A percentile compares a stretch with the other conserved stretches of the same genome.
Evolutionary conservation across 2,329 filamentous ascomycete genomes (phyloP).

Genomic region (Sordariomycetes sp.): DNA sequence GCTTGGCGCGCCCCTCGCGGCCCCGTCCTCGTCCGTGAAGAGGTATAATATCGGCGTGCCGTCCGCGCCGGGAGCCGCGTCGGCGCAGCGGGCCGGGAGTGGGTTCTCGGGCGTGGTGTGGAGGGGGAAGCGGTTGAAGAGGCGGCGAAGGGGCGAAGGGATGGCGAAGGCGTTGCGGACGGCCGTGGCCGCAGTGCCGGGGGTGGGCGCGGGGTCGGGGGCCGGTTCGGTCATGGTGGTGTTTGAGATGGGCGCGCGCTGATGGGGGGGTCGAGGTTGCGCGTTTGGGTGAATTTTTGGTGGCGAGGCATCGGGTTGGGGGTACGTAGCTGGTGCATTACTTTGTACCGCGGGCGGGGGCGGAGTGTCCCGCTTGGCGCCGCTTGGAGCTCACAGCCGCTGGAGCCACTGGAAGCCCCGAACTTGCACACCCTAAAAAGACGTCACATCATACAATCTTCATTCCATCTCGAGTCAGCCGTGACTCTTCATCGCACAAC

Average conservation of each 20-base stretch:
- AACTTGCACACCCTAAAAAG: too few relatives aligned
- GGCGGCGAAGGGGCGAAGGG: slow-evolving; percentile 61
- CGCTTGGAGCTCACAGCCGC: too few relatives aligned
- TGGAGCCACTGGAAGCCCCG: too few relatives aligned
- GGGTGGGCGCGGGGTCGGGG: background rate
- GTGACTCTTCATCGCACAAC: too few relatives aligned
- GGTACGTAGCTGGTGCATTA: too few relatives aligned
- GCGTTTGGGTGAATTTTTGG: background rate
- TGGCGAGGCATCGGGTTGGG: background rate
- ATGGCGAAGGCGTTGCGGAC: slow-evolving; percentile 30
- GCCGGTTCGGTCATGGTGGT: background rate
- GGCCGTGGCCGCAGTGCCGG: background rate
- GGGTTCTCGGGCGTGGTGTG: slow-evolving; percentile 61
- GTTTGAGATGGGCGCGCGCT: background rate
- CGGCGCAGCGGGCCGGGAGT: slow-evolving; percentile 48
- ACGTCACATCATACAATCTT: too few relatives aligned
- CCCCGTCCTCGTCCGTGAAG: slow-evolving; percentile 57
- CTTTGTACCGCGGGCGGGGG: too few relatives aligned
- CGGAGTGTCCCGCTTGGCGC: too few relatives aligned
- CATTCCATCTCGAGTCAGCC: too few relatives aligned
- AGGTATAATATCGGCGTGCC: slow-evolving; percentile 53
- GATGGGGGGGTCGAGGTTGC: background rate
- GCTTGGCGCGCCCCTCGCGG: slow-evolving; percentile 49
- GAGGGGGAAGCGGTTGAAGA: slow-evolving; percentile 80
- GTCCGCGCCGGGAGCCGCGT: slow-evolving; percentile 18